A percentile compares a stretch with the other conserved stretches of the same genome.
These are phyloP conservation scores for Claviceps spartinae DNA, from an alignment of 2,329 filamentous ascomycete species.

Conservation along the genomic window DNA sequence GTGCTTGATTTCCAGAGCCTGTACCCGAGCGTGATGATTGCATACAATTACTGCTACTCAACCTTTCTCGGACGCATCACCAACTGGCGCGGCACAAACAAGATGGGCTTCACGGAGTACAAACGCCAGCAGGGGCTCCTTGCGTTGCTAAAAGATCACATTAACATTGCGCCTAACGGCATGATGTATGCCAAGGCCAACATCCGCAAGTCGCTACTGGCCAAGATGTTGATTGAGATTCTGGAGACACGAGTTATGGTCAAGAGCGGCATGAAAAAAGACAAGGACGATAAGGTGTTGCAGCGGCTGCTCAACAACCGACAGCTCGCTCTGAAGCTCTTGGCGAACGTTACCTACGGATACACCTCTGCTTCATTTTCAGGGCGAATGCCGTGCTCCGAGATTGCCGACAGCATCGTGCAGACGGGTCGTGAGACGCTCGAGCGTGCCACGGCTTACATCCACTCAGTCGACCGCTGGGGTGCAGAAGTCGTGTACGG, in stretches of 20 bases:
- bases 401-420: conserved; percentile 96
- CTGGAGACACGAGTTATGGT: conserved; percentile 95
- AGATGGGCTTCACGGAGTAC: conserved; percentile 90
- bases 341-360: conserved; percentile 98
- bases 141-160: conserved; percentile 64
- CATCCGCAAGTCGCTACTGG: conserved; percentile 78
- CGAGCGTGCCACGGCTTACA: conserved; percentile 82
- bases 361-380: conserved; percentile 97
- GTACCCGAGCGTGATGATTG: conserved; percentile 97
- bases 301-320: conserved; percentile 86
- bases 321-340: conserved; percentile 84
- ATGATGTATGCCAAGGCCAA: conserved; percentile 87
- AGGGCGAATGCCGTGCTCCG: conserved; percentile 91
- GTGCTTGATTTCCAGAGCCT: conserved; percentile 94
- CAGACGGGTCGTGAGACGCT: conserved; percentile 91
- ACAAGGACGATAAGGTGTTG: conserved; percentile 74
- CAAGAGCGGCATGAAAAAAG: conserved; percentile 88
- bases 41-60: conserved; percentile 98
- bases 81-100: conserved; percentile 80
- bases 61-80: conserved; percentile 81
- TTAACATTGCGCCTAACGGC: conserved; percentile 90
- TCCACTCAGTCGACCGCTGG: conserved; percentile 80
- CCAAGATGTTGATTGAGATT: conserved; percentile 94
- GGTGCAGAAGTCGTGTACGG: conserved; percentile 95
- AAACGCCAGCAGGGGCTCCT: conserved; percentile 61